Evolutionary conservation across 805 yeast species (phyloP).

Genomic region (Wickerhamomyces bisporus): DNA sequence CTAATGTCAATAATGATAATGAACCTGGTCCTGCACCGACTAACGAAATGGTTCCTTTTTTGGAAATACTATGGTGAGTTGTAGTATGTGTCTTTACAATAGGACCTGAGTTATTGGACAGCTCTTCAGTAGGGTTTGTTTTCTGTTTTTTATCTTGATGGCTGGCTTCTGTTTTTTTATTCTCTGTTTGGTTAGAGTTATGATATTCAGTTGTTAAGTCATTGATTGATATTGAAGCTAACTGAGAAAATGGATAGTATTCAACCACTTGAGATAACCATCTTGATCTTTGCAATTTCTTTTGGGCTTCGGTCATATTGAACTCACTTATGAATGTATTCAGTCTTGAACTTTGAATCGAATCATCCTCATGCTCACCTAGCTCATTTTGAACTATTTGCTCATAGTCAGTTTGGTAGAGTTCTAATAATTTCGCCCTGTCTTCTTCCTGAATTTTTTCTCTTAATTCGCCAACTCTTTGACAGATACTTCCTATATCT

Average conservation of each 20-base stretch:
- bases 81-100: neutral
- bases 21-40: constrained; percentile 96
- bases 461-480: constrained; percentile 65
- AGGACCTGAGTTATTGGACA: too few species aligned
- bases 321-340: constrained; percentile 61
- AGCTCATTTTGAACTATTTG: constrained; percentile 32
- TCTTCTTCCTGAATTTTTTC: constrained; percentile 50
- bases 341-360: constrained; percentile 51
- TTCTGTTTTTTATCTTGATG: neutral
- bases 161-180: neutral
- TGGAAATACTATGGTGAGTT: neutral
- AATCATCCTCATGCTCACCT: constrained; percentile 67
- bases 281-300: constrained; percentile 57
- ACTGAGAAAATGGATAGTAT: constrained; percentile 70
- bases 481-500: constrained; percentile 64
- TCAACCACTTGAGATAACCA: constrained; percentile 91
- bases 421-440: constrained; percentile 22
- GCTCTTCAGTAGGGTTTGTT: neutral
- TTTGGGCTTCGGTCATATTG: constrained; percentile 45
- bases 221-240: constrained; percentile 55
- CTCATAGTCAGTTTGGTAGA: constrained; percentile 22
- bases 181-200: constrained; percentile 13
- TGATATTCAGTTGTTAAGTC: constrained; percentile 50
- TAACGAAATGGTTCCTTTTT: constrained; percentile 61
- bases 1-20: constrained; percentile 72